phyloP scores from a whole-genome alignment of 768 basidiomycete genomes.

The Gloeopeniophorella convolvens region DNA sequence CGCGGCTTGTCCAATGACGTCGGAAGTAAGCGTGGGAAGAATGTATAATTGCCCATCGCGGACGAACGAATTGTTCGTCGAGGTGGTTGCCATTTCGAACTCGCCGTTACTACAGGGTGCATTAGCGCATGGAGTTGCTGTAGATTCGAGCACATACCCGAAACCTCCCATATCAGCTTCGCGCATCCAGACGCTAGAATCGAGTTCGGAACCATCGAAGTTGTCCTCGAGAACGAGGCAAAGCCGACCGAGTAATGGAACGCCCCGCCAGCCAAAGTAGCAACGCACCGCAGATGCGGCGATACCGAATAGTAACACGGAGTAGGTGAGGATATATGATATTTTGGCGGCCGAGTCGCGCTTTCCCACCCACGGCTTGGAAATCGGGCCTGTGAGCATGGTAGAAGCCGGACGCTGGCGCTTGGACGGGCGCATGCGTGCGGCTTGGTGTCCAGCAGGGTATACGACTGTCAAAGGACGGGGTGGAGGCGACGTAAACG shows the following conservation, averaged over 20 bases:
- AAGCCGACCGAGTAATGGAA: conserved; percentile 44
- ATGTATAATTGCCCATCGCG: conserved; percentile 70
- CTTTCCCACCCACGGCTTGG: conserved; percentile 55
- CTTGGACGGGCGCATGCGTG: conserved; percentile 18
- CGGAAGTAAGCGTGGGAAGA: conserved; percentile 77
- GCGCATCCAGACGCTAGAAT: conserved; percentile 54
- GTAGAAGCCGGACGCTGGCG: conserved; percentile 25
- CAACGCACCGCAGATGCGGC: conserved; percentile 46
- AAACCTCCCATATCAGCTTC: conserved; percentile 81
- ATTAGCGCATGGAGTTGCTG: conserved; percentile 3
- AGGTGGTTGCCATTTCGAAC: conserved; percentile 79
- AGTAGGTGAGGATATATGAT: conserved; percentile 53
- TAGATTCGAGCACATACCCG: conserved; percentile 43
- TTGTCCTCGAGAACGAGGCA: conserved; percentile 73
- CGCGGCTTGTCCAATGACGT: conserved; percentile 48
- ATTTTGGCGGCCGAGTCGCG: conserved; percentile 45
- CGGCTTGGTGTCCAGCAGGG: conserved; percentile 29
- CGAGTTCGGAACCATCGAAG: conserved; percentile 54
- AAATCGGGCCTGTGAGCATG: conserved; percentile 29
- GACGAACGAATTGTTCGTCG: conserved; percentile 68
- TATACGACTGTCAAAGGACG: conserved; percentile 54
- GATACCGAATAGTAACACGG: conserved; percentile 47
- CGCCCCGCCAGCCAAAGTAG: conserved; percentile 50
- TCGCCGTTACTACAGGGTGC: conserved; percentile 51
- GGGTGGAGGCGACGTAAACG: conserved; percentile 51